phyloP scores from a whole-genome alignment of 1,139 yeast species.

The Scheffersomyces stambukii region DNA sequence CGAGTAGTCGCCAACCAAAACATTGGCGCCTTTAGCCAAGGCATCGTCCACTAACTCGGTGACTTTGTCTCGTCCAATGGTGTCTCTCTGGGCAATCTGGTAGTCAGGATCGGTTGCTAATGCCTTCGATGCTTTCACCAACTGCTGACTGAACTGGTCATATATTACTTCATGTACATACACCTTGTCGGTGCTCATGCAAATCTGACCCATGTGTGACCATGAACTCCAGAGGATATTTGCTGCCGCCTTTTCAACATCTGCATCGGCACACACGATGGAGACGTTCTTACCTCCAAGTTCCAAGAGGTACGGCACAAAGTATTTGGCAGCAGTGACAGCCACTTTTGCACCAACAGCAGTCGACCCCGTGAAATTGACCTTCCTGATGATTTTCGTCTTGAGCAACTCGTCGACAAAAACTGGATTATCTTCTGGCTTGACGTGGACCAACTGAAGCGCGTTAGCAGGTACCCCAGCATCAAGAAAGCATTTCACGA shows the following conservation, averaged over 20 bases:
- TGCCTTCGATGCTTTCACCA: slow-evolving; percentile 19
- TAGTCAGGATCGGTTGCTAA: slow-evolving; percentile 18
- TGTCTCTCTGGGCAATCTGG: slow-evolving; percentile 25
- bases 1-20: slow-evolving; percentile 20
- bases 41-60: slow-evolving; percentile 36
- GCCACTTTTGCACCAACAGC: slow-evolving; percentile 33
- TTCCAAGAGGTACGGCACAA: slow-evolving; percentile 38
- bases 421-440: slow-evolving; percentile 20
- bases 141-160: slow-evolving; percentile 18
- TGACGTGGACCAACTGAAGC: slow-evolving; percentile 31
- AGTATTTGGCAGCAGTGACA: slow-evolving; percentile 24
- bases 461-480: slow-evolving; percentile 38
- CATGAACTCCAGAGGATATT: slow-evolving; percentile 28
- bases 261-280: slow-evolving; percentile 30
- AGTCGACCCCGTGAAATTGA: slow-evolving; percentile 46
- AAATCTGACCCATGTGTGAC: slow-evolving; percentile 44
- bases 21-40: slow-evolving; percentile 35
- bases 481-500: slow-evolving; percentile 28
- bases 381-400: slow-evolving; percentile 23
- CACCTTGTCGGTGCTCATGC: slow-evolving; percentile 42
- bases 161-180: slow-evolving; percentile 30
- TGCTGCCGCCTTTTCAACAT: slow-evolving; percentile 28
- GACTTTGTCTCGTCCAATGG: slow-evolving; percentile 19
- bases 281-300: slow-evolving; percentile 42
- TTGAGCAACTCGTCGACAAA: slow-evolving; percentile 24